Evolutionary conservation across 306 rosid genomes (phyloP).

Genomic region (Castanea mollissima): DNA sequence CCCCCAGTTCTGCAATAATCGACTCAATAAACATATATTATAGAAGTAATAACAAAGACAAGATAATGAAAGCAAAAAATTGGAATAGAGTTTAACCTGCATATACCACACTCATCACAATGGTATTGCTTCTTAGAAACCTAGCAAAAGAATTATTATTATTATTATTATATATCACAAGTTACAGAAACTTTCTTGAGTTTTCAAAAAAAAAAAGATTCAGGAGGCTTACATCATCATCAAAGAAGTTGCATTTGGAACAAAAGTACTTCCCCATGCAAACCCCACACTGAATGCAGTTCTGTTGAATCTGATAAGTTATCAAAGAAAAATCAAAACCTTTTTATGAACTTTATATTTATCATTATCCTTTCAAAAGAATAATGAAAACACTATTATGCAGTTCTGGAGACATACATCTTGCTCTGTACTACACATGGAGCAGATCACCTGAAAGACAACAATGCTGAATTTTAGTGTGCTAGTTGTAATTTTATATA

Average conservation of each 20-base stretch:
- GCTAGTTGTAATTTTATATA: not conserved
- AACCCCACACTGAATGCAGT: constrained; percentile 66
- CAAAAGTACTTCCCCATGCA: constrained; percentile 85
- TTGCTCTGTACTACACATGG: constrained; percentile 75
- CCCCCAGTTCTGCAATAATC: constrained; percentile 58
- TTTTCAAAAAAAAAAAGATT: not conserved
- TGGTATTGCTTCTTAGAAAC: constrained; percentile 68
- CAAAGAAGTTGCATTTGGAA: constrained; percentile 71
- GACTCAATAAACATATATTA: not conserved
- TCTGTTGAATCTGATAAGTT: constrained; percentile 65
- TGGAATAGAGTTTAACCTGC: constrained; percentile 45
- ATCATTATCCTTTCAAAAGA: not conserved
- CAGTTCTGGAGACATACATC: constrained; percentile 41
- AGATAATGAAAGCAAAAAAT: not conserved
- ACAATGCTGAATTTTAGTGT: not conserved
- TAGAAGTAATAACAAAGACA: not conserved
- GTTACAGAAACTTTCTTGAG: not conserved
- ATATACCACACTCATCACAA: constrained; percentile 79
- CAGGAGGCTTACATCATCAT: constrained; percentile 54
- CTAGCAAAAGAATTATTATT: constrained; percentile 9
- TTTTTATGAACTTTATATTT: too few relatives aligned
- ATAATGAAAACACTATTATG: not conserved
- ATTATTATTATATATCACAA: not conserved
- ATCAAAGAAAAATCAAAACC: not conserved
- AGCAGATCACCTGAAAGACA: constrained; percentile 61